A percentile compares a stretch with the other conserved stretches of the same genome.
phyloP scores from a whole-genome alignment of 495 filamentous ascomycete genomes.

The Penicillium alfredii region DNA sequence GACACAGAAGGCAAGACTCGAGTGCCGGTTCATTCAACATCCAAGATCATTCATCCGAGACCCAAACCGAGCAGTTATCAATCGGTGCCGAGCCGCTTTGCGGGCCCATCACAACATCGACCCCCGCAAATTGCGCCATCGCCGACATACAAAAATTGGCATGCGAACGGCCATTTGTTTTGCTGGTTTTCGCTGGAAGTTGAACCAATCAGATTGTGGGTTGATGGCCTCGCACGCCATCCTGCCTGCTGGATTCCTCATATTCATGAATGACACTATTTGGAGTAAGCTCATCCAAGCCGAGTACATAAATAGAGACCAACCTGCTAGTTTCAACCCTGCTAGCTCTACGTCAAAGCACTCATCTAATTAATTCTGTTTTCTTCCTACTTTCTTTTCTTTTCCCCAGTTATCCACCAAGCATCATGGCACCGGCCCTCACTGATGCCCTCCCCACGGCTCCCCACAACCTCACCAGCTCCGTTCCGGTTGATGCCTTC shows the following conservation, averaged over 20 bases:
- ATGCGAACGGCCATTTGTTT: constrained; percentile 4
- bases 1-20: no score
- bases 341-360: no score
- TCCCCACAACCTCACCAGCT: constrained; percentile 26
- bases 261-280: constrained; percentile 1
- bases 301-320: constrained; percentile 16
- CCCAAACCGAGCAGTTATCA: no score
- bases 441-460: constrained; percentile 23
- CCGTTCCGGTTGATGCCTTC: constrained; percentile 32
- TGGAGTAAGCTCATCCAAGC: no score
- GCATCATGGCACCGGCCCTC: constrained; percentile 34
- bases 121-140: constrained; percentile 31
- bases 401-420: background rate
- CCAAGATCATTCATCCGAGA: no score
- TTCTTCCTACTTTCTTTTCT: background rate
- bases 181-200: no score
- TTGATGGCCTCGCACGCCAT: constrained; percentile 21
- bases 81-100: background rate
- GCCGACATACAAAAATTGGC: no score
- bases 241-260: constrained; percentile 19
- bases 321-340: no score
- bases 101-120: constrained; percentile 27
- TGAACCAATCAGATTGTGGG: constrained; percentile 9
- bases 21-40: no score
- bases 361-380: no score